phyloP scores from a whole-genome alignment of 129 eudicot genomes.

The Smallanthus sonchifolius region DNA sequence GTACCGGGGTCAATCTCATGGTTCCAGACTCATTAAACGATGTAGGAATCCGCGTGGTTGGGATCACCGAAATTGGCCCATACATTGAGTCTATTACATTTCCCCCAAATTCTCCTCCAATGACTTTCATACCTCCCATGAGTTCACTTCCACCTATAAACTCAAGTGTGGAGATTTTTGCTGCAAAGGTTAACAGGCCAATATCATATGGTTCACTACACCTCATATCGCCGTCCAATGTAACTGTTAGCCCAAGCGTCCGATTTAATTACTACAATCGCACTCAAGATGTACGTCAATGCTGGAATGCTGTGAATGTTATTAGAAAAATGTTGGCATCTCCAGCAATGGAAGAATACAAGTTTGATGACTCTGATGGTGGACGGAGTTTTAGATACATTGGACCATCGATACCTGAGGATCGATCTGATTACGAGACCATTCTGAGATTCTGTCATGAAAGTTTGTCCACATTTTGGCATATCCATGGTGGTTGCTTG shows the following conservation, averaged over 20 bases:
- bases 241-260: conserved; percentile 13
- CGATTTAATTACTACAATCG: conserved; percentile 14
- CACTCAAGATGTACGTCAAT: conserved; percentile 16
- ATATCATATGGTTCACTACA: conserved; percentile 9
- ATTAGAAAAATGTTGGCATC: conserved; percentile 12
- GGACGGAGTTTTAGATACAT: not conserved
- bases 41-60: conserved; percentile 8
- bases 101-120: conserved; percentile 1
- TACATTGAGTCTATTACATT: not conserved
- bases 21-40: conserved; percentile 4
- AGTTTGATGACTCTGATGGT: conserved; percentile 24
- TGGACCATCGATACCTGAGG: conserved; percentile 14
- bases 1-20: conserved; percentile 5
- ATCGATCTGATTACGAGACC: not conserved
- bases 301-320: conserved; percentile 10
- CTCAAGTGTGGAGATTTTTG: not conserved
- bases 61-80: conserved; percentile 18
- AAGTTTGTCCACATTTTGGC: conserved; percentile 31
- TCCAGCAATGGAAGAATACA: conserved; percentile 31
- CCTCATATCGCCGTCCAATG: not conserved
- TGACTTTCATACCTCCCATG: conserved; percentile 11
- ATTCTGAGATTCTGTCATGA: conserved; percentile 18
- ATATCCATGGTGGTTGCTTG: conserved; percentile 43
- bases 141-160: conserved; percentile 12
- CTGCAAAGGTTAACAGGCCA: conserved; percentile 6